These are phyloP conservation scores for Tricholoma sp. DNA, from an alignment of 768 basidiomycete genomes.

Conservation along the genomic window DNA sequence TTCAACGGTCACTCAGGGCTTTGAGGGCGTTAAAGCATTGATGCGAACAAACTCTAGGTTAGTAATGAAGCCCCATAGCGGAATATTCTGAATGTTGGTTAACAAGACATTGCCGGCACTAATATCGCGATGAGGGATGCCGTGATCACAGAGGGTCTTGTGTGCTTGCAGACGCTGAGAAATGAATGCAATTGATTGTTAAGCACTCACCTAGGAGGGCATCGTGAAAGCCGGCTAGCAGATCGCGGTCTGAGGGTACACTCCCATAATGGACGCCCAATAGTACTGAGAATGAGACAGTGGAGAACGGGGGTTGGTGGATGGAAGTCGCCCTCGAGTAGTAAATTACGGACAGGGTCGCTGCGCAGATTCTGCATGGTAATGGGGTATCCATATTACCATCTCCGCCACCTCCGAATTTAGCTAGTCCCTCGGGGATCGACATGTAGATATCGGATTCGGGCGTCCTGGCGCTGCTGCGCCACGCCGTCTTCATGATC, in stretches of 20 bases:
- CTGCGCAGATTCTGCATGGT: constrained; percentile 9
- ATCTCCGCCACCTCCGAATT: constrained; percentile 10
- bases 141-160: constrained; percentile 9
- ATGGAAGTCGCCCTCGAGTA: background rate
- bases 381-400: constrained; percentile 2
- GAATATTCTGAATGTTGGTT: background rate
- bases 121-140: constrained; percentile 27
- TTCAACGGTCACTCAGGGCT: background rate
- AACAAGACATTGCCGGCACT: constrained; percentile 31
- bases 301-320: background rate
- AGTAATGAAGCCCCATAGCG: background rate
- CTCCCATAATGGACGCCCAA: constrained; percentile 17
- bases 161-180: constrained; percentile 12
- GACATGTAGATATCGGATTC: background rate
- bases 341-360: background rate
- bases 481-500: no score
- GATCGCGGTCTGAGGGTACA: constrained; percentile 10
- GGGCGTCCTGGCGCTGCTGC: no score
- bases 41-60: constrained; percentile 2
- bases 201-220: no score
- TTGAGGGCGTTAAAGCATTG: background rate
- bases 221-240: constrained; percentile 13
- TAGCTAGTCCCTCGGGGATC: constrained; percentile 9
- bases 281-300: constrained; percentile 11
- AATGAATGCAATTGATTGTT: background rate